phyloP scores from a whole-genome alignment of 306 rosid genomes.

The Vigna unguiculata region DNA sequence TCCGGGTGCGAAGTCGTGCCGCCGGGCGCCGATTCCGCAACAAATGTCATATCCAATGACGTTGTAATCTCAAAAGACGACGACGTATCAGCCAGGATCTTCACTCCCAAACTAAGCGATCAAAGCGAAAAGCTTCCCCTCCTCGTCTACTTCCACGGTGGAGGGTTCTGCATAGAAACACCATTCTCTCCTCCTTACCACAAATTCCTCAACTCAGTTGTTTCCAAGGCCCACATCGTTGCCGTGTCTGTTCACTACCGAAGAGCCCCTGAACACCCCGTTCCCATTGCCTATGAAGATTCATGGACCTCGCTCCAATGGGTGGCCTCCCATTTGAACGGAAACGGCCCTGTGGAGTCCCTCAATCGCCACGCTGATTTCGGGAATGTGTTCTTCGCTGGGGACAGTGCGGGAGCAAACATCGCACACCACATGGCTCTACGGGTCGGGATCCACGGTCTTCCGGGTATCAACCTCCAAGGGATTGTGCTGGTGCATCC shows the following conservation, averaged over 20 bases:
- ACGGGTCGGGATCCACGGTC: conserved; percentile 54
- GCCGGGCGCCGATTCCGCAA: conserved; percentile 48
- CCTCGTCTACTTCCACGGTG: conserved; percentile 73
- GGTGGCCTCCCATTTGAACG: conserved; percentile 60
- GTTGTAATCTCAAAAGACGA: conserved; percentile 54
- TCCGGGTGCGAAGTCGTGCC: conserved; percentile 49
- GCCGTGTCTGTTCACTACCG: conserved; percentile 76
- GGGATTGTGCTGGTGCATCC: conserved; percentile 72
- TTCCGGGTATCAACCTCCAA: conserved; percentile 48
- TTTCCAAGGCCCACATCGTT: conserved; percentile 49
- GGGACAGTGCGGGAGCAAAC: conserved; percentile 85
- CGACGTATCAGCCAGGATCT: conserved; percentile 61
- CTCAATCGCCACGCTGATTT: conserved; percentile 59
- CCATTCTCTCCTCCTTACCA: conserved; percentile 66
- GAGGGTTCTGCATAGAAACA: conserved; percentile 69
- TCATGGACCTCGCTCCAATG: conserved; percentile 68
- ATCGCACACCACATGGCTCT: conserved; percentile 61
- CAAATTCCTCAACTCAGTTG: conserved; percentile 48
- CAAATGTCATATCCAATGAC: conserved; percentile 67
- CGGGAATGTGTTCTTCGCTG: conserved; percentile 56
- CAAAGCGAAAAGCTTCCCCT: conserved; percentile 66
- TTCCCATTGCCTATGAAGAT: conserved; percentile 67
- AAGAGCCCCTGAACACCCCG: conserved; percentile 74
- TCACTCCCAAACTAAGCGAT: conserved; percentile 51
- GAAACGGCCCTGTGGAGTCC: conserved; percentile 67